phyloP scores from a whole-genome alignment of 352 stramenopile genomes.

The Globisporangium alternatum region DNA sequence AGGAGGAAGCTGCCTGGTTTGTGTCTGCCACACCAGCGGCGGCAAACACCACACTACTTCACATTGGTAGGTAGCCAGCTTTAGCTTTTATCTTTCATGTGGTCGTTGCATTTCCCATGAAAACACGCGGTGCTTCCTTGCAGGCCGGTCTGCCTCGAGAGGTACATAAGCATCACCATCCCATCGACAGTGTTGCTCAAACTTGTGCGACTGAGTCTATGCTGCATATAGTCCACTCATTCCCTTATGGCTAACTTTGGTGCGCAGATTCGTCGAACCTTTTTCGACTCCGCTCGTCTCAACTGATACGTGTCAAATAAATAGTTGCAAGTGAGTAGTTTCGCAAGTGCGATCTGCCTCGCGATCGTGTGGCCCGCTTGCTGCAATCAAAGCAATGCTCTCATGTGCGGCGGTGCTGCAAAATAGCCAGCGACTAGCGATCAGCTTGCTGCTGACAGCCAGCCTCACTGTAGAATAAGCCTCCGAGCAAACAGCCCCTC shows the following conservation, averaged over 20 bases:
- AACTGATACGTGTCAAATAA: background rate
- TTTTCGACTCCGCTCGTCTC: background rate
- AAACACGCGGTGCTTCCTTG: background rate
- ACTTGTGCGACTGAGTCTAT: too few relatives aligned
- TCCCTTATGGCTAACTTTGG: background rate
- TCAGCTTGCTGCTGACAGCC: background rate
- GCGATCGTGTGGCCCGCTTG: too few relatives aligned
- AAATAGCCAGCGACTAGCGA: background rate
- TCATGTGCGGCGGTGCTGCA: too few relatives aligned
- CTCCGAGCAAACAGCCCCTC: background rate
- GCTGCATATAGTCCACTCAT: background rate
- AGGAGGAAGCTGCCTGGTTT: too few relatives aligned
- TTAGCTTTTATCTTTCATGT: background rate
- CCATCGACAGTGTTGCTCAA: too few relatives aligned
- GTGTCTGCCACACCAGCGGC: too few relatives aligned
- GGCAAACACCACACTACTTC: too few relatives aligned
- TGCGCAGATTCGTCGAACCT: background rate
- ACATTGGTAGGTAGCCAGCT: background rate
- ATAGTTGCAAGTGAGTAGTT: background rate
- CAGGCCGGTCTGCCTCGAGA: too few relatives aligned
- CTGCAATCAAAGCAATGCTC: too few relatives aligned
- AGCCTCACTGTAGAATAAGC: background rate
- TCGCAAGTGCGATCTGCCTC: background rate
- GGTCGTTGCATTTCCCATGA: background rate
- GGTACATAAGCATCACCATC: too few relatives aligned